Conservation (phyloP, 495 filamentous ascomycete species). For the Hypoxylon cercidicola region DNA sequence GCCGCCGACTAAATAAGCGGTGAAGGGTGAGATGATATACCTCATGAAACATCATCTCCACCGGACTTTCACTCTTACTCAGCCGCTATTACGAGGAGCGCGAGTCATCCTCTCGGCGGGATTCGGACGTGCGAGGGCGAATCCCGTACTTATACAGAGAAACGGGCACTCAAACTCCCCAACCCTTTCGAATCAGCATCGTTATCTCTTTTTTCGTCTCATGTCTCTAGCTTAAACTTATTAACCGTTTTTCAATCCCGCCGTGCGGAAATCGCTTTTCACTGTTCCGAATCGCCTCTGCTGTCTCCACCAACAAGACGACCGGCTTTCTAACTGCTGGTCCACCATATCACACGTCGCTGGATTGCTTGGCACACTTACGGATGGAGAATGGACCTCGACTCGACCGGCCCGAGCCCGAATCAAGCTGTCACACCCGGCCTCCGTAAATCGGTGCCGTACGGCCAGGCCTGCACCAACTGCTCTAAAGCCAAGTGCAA, state of each 20-base stretch:
- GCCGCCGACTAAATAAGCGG: not conserved
- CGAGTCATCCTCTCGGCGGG: constrained; percentile 10
- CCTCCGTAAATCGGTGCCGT: constrained; percentile 39
- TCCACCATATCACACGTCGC: not conserved
- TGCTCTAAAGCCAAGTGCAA: constrained; percentile 67
- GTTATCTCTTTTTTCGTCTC: not conserved
- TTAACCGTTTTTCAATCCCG: constrained; percentile 5
- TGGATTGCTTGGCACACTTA: constrained; percentile 6
- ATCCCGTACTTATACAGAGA: constrained; percentile 12
- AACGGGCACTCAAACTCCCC: not conserved
- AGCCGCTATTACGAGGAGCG: not conserved
- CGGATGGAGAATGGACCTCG: constrained; percentile 29
- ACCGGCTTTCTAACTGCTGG: constrained; percentile 4
- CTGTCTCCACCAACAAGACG: constrained; percentile 20
- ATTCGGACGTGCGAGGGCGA: constrained; percentile 2
- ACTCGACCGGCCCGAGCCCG: constrained; percentile 12
- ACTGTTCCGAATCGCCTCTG: not conserved
- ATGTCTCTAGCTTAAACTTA: not conserved
- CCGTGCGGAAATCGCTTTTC: constrained; percentile 5
- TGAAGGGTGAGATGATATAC: not conserved
- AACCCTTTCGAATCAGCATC: not conserved
- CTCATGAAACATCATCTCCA: not conserved
- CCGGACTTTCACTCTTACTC: not conserved
- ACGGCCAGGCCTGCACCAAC: constrained; percentile 64
- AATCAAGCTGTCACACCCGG: constrained; percentile 2